Base-by-base conservation (phyloP, 805 yeast genomes). In the Maudiozyma turicensis region DNA sequence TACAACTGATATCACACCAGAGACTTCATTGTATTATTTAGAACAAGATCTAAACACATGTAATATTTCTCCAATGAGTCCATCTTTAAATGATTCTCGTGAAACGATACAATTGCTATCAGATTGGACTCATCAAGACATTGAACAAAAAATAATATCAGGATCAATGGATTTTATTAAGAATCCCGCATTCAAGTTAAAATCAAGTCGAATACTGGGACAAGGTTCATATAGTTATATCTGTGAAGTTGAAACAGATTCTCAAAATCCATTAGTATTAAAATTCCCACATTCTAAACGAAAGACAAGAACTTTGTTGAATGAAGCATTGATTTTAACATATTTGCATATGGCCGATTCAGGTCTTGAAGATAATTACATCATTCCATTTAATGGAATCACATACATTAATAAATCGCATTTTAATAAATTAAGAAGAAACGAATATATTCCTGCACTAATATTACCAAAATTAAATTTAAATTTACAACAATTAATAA, bases 171-270 rank as follows among this genome's bases (percentile, higher is more conserved):
- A 53, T 46, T 45, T 53, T n/a, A 30, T 53, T 33, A 30, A 39
- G 9, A 47, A 54, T 37, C 46, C 49, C 8, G n/a, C 15, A 28
- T 10, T 41, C 40, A 32, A 46, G 29, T 34, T 52, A 15, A 35
- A 31, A 40, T 46, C 51, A 28, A 32, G 30, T 8, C 31, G 38
- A 10, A 28, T 49, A 1, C 32, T 54, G 3, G 58, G 58, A 7
- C 52, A 45, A 8, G 59, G 59, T 6, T 37, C 57, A 3, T 48
- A 52, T 30, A 47, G 55, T 13, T 50, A 50, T n/a, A 53, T 56
- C 6, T 52, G 50, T 47, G 46, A 43, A 14, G 20, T 54, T 7
- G 28, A 32, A 10, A 29, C 28, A 8, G 6, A 13, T 29, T 6
- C 40, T 33, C 14, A n/a, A 5, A 14, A 13, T 5, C 15, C 35